Percentiles rank a stretch among this genome's conserved stretches.
These are phyloP conservation scores for Conticribra weissflogii DNA, from an alignment of 108 stramenopile species.

Conservation along the genomic window DNA sequence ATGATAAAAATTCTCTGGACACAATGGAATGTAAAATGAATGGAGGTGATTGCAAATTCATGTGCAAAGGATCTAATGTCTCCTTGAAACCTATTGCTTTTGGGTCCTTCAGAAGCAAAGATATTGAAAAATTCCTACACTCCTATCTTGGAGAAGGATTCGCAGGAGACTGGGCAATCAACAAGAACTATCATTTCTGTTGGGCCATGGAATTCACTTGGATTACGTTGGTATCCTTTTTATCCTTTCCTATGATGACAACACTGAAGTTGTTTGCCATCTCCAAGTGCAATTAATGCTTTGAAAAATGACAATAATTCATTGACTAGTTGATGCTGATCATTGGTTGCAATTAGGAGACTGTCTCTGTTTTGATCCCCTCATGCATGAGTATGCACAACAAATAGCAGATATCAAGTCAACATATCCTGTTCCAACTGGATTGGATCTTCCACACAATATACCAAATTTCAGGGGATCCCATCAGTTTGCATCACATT, in stretches of 20 bases:
- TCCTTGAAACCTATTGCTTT: slow-evolving; percentile 10
- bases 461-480: neutral
- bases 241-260: slow-evolving; percentile 10
- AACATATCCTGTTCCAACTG: neutral
- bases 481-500: no score
- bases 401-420: neutral
- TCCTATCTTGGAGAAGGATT: slow-evolving; percentile 4
- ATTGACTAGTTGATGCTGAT: neutral
- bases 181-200: slow-evolving; percentile 6
- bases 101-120: neutral
- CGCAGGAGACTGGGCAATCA: slow-evolving; percentile 15
- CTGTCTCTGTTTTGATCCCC: slow-evolving; percentile 1
- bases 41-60: slow-evolving; percentile 8
- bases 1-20: slow-evolving; percentile 2
- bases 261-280: neutral
- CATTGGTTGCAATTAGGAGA: neutral
- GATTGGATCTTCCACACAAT: neutral
- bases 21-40: neutral
- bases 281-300: slow-evolving; percentile 13
- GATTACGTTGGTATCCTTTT: slow-evolving; percentile 3
- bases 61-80: neutral
- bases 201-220: neutral
- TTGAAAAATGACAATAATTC: neutral
- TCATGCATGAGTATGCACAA: neutral
- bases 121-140: neutral